phyloP scores from a whole-genome alignment of 1,139 yeast species.

The Yamadazyma membranifaciens region DNA sequence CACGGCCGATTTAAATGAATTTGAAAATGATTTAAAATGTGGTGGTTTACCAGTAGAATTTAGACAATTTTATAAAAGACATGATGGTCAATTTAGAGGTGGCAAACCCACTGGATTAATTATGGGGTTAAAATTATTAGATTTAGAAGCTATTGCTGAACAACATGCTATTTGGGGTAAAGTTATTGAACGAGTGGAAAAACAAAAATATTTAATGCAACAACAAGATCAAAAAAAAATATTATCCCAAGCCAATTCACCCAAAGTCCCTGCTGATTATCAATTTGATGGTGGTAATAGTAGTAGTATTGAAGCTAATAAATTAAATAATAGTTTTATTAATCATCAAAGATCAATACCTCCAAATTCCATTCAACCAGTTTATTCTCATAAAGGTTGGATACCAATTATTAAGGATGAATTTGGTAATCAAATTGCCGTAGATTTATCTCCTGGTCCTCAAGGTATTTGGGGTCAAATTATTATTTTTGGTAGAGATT shows the following conservation, averaged over 20 bases:
- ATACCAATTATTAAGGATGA: slow-evolving; percentile 57
- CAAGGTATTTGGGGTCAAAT: slow-evolving; percentile 62
- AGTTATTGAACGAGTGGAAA: slow-evolving; percentile 55
- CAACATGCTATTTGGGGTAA: slow-evolving; percentile 74
- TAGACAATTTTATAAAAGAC: slow-evolving; percentile 69
- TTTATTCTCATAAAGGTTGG: slow-evolving; percentile 60
- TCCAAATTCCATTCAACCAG: slow-evolving; percentile 53
- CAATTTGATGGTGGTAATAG: slow-evolving; percentile 13
- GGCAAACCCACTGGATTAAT: slow-evolving; percentile 75
- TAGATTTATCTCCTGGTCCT: slow-evolving; percentile 64
- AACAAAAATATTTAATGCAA: slow-evolving; percentile 34
- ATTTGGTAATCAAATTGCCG: slow-evolving; percentile 60
- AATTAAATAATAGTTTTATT: slow-evolving; percentile 33
- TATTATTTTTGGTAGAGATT: slow-evolving; percentile 63
- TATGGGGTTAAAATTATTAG: slow-evolving; percentile 69
- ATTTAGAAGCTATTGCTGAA: slow-evolving; percentile 66
- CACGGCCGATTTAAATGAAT: slow-evolving; percentile 70
- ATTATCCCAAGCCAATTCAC: slow-evolving; percentile 10
- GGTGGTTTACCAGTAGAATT: slow-evolving; percentile 69
- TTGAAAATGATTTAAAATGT: slow-evolving; percentile 68
- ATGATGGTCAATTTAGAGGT: slow-evolving; percentile 80
- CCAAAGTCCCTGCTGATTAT: slow-evolving; percentile 1
- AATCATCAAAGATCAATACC: slow-evolving; percentile 58
- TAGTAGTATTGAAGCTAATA: slow-evolving; percentile 15
- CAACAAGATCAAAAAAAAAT: slow-evolving; percentile 24